Conservation (phyloP, 208 protist species). For the Trypanosoma caninum region DNA sequence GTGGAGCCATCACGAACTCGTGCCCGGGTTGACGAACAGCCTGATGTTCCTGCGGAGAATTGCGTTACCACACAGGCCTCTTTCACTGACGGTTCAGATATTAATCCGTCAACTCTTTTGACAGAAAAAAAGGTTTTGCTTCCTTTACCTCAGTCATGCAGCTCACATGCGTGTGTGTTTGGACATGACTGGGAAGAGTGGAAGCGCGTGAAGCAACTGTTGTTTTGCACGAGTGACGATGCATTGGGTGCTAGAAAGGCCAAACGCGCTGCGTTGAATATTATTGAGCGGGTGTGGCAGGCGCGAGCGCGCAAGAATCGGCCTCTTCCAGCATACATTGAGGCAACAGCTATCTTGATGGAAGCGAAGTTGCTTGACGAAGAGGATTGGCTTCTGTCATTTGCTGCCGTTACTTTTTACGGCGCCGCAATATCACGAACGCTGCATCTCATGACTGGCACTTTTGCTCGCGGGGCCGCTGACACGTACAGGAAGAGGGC, state of each 20-base stretch:
- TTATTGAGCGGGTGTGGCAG: slow-evolving; percentile 48
- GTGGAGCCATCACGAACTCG: background rate
- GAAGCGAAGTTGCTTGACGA: slow-evolving; percentile 61
- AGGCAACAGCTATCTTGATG: slow-evolving; percentile 61
- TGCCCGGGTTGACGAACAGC: background rate
- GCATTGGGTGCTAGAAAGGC: slow-evolving; percentile 19
- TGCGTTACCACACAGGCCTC: background rate
- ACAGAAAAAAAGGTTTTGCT: background rate
- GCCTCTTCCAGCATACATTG: slow-evolving; percentile 61
- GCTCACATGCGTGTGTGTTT: slow-evolving; percentile 44
- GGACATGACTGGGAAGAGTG: slow-evolving; percentile 65
- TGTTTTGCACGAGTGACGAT: slow-evolving; percentile 37
- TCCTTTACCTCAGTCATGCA: background rate
- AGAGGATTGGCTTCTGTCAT: slow-evolving; percentile 14
- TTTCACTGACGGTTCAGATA: background rate
- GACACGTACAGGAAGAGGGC: slow-evolving; percentile 84
- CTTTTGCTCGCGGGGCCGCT: slow-evolving; percentile 47
- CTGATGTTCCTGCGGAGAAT: background rate
- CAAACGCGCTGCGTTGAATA: slow-evolving; percentile 41
- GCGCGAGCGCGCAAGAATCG: slow-evolving; percentile 52
- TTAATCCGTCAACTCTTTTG: background rate
- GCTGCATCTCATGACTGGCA: slow-evolving; percentile 85
- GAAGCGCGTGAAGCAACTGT: slow-evolving; percentile 43
- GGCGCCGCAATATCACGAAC: slow-evolving; percentile 70
- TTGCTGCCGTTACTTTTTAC: slow-evolving; percentile 32